phyloP scores from a whole-genome alignment of 306 rosid genomes.

The Sesbania bispinosa region DNA sequence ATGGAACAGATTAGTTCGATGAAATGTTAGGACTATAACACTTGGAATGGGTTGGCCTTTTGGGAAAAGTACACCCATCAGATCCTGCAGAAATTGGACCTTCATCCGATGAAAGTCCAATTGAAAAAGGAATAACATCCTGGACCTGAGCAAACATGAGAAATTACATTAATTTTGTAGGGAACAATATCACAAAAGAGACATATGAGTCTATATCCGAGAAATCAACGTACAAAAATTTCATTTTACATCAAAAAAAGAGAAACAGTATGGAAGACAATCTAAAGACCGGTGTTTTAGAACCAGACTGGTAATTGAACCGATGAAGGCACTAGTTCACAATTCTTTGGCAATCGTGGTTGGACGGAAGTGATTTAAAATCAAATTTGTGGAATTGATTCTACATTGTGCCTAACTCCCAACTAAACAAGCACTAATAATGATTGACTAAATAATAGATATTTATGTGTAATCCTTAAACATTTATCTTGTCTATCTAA shows the following conservation, averaged over 20 bases:
- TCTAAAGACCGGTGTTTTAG: no score
- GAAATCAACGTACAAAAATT: not conserved
- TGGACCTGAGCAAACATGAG: conserved; percentile 56
- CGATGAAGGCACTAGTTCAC: no score
- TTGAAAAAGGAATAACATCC: conserved; percentile 72
- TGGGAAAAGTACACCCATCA: conserved; percentile 59
- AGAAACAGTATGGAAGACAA: not conserved
- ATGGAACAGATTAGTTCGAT: conserved; percentile 51
- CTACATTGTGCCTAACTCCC: no score
- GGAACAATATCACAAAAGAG: not conserved
- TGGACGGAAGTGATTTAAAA: no score
- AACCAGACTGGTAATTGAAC: no score
- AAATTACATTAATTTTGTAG: conserved; percentile 19
- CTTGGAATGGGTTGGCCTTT: conserved; percentile 79
- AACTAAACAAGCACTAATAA: no score
- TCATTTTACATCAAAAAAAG: not conserved
- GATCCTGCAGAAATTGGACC: conserved; percentile 49
- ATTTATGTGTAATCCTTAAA: no score
- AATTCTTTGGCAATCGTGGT: no score
- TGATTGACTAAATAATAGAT: no score
- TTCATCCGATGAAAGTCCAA: conserved; percentile 53
- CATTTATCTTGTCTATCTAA: no score
- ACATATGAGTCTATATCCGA: conserved; percentile 1
- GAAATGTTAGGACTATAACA: conserved; percentile 51
- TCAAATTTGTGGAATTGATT: no score